phyloP scores from a whole-genome alignment of 495 filamentous ascomycete genomes.

The Aspergillus baeticus region DNA sequence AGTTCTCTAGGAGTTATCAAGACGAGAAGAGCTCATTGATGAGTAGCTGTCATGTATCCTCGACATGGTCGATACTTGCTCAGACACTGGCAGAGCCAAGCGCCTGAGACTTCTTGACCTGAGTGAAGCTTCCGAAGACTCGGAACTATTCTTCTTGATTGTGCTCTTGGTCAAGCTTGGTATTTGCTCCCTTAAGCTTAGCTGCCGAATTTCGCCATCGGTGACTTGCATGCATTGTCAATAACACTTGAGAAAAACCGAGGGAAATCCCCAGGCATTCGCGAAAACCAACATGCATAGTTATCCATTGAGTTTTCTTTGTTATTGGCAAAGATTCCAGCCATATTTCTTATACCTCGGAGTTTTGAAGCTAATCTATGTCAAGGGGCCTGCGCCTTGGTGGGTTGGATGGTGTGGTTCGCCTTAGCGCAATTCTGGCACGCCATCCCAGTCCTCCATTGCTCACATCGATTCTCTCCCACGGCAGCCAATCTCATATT shows the following conservation, averaged over 20 bases:
- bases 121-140: not conserved
- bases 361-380: not conserved
- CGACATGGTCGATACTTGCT: not conserved
- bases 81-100: not conserved
- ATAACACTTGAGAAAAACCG: too few species aligned
- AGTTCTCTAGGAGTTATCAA: too few species aligned
- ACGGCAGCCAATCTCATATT: conserved; percentile 11
- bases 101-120: not conserved
- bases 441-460: conserved; percentile 20
- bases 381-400: not conserved
- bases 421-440: conserved; percentile 16
- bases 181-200: not conserved
- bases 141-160: not conserved
- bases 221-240: not conserved
- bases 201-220: not conserved
- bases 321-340: not conserved
- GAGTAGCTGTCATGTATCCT: not conserved
- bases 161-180: conserved; percentile 4
- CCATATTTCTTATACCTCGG: not conserved
- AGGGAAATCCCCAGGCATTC: too few species aligned
- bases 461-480: conserved; percentile 7
- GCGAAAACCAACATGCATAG: too few species aligned
- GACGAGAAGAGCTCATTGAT: not conserved
- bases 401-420: conserved; percentile 2
- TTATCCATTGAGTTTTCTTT: too few species aligned